These are phyloP conservation scores for Boletus subparvulus DNA, from an alignment of 768 basidiomycete species.

Conservation along the genomic window DNA sequence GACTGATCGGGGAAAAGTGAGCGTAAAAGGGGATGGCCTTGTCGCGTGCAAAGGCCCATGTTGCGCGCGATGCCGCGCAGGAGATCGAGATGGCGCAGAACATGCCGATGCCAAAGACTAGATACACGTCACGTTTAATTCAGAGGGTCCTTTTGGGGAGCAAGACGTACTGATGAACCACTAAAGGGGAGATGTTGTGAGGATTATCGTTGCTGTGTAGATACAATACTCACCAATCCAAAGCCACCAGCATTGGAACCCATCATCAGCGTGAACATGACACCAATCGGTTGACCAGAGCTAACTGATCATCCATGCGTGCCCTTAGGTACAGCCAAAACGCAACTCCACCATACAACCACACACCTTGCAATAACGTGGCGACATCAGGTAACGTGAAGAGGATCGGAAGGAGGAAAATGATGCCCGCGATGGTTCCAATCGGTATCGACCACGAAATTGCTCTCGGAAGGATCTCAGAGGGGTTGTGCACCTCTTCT, in stretches of 20 bases:
- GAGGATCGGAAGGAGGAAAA: slow-evolving; percentile 60
- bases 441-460: slow-evolving; percentile 56
- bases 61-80: slow-evolving; percentile 65
- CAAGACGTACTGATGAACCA: slow-evolving; percentile 43
- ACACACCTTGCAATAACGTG: slow-evolving; percentile 50
- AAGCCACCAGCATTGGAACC: slow-evolving; percentile 62
- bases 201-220: background rate
- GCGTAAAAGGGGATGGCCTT: slow-evolving; percentile 56
- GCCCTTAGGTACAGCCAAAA: slow-evolving; percentile 2
- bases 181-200: slow-evolving; percentile 12
- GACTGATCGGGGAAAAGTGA: slow-evolving; percentile 48
- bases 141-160: no score
- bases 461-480: slow-evolving; percentile 52
- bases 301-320: slow-evolving; percentile 38
- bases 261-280: slow-evolving; percentile 63
- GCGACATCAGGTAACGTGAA: slow-evolving; percentile 62
- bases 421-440: slow-evolving; percentile 47
- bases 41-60: slow-evolving; percentile 72
- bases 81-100: slow-evolving; percentile 69
- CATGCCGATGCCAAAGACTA: slow-evolving; percentile 54
- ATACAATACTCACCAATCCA: slow-evolving; percentile 45
- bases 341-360: slow-evolving; percentile 1
- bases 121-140: background rate
- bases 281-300: slow-evolving; percentile 61
- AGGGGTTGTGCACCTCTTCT: slow-evolving; percentile 63